Conservation (phyloP, 371 early-diverging fungal genomes). For the Mucor sp. region DNA sequence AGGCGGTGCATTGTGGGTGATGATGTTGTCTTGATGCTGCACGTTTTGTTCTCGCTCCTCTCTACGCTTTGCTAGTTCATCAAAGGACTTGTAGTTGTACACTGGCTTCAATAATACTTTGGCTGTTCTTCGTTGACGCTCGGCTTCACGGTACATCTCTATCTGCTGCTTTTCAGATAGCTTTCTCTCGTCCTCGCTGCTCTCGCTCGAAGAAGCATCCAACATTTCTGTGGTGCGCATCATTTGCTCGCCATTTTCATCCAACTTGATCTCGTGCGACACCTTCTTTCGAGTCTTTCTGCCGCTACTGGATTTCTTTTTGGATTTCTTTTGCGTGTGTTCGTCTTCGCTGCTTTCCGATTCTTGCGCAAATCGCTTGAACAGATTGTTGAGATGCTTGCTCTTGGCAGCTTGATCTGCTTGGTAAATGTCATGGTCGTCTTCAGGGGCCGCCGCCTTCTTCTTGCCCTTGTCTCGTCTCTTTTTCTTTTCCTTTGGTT, state of each 20-base stretch:
- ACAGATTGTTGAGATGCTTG: not conserved
- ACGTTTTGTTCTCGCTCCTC: not conserved
- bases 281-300: conserved; percentile 10
- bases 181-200: not conserved
- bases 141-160: conserved; percentile 24
- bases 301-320: conserved; percentile 4
- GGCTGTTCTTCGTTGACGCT: conserved; percentile 14
- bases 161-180: conserved; percentile 14
- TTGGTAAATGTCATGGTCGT: not conserved
- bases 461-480: conserved; percentile 11
- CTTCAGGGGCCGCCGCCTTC: not conserved
- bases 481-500: conserved; percentile 18
- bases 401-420: not conserved
- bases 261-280: not conserved
- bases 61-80: conserved; percentile 11
- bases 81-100: conserved; percentile 18
- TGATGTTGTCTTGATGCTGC: not conserved
- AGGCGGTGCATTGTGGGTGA: not conserved
- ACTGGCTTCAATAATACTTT: conserved; percentile 14
- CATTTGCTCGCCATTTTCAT: conserved; percentile 26
- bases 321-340: conserved; percentile 3
- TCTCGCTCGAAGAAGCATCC: not conserved
- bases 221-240: conserved; percentile 15
- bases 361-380: not conserved
- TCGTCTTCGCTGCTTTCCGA: conserved; percentile 1